phyloP scores from a whole-genome alignment of 352 stramenopile species.

The Globisporangium splendens region DNA sequence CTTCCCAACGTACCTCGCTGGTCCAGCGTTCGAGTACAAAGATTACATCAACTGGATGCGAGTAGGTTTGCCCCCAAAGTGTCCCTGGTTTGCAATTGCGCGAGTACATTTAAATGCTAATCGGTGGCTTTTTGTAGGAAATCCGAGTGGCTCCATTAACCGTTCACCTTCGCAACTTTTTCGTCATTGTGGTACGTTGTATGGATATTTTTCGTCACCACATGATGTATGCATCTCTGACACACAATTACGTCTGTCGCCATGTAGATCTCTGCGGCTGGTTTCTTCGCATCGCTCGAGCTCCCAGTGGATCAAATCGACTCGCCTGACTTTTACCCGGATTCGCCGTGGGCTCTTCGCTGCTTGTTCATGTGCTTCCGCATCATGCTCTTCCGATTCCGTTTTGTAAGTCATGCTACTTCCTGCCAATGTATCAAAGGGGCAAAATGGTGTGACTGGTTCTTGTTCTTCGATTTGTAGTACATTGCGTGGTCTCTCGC shows the following conservation, averaged over 20 bases:
- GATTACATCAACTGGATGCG: conserved; percentile 83
- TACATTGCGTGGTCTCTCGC: conserved; percentile 87
- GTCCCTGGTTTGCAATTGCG: background rate
- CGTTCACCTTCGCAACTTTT: conserved; percentile 73
- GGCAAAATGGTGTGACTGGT: background rate
- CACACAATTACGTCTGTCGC: background rate
- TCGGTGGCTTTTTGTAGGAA: conserved; percentile 22
- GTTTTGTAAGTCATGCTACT: conserved; percentile 53
- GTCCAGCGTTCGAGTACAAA: conserved; percentile 82
- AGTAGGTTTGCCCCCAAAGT: conserved; percentile 14
- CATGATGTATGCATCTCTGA: background rate
- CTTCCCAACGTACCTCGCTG: conserved; percentile 84
- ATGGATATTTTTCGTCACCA: background rate
- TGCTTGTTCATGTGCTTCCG: conserved; percentile 72
- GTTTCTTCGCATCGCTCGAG: conserved; percentile 72
- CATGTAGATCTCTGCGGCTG: conserved; percentile 52
- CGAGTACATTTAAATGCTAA: background rate
- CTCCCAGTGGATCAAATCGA: conserved; percentile 82
- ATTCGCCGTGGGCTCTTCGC: conserved; percentile 52
- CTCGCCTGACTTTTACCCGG: conserved; percentile 63
- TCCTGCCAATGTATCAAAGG: background rate
- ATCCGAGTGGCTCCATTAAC: conserved; percentile 53
- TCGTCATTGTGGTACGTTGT: conserved; percentile 58
- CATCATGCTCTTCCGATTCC: conserved; percentile 81
- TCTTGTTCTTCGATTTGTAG: conserved; percentile 23